phyloP scores from a whole-genome alignment of 2,329 filamentous ascomycete genomes.

The Tolypocladium inflatum region DNA sequence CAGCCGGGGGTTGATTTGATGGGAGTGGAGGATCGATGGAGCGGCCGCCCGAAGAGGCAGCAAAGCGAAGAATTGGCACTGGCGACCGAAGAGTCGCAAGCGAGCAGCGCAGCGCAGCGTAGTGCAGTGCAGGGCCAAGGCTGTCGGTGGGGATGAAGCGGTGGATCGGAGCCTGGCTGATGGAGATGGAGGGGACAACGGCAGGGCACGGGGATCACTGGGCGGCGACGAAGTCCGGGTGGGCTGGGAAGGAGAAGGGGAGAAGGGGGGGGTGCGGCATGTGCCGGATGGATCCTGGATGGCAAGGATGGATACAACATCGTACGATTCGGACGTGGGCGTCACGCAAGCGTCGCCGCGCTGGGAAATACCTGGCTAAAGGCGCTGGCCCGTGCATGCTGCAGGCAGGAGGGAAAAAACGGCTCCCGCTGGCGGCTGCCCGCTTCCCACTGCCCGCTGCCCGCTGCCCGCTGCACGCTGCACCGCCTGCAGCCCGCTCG shows the following conservation, averaged over 20 bases:
- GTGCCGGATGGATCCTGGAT: constrained; percentile 2
- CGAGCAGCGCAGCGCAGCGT: neutral
- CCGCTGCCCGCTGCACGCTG: neutral
- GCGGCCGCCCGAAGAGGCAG: neutral
- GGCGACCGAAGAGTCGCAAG: neutral
- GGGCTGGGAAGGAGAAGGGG: no score
- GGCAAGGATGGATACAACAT: neutral
- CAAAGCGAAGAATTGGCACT: neutral
- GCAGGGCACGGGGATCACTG: neutral
- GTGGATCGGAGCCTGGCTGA: neutral
- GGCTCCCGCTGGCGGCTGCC: neutral
- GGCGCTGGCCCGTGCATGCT: neutral
- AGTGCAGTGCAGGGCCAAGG: no score
- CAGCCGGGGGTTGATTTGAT: neutral
- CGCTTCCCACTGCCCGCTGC: no score
- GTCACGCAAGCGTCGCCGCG: neutral
- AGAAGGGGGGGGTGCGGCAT: constrained; percentile 2
- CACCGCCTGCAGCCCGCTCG: no score
- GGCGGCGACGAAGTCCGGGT: neutral
- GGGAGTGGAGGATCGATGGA: neutral
- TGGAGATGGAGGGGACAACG: neutral
- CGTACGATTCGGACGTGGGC: constrained; percentile 5
- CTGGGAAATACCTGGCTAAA: neutral
- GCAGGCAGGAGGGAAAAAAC: neutral
- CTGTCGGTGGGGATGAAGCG: neutral